Base-by-base conservation (phyloP, 176 grass and related monocot genomes). In the Eremochloa ophiuroides region DNA sequence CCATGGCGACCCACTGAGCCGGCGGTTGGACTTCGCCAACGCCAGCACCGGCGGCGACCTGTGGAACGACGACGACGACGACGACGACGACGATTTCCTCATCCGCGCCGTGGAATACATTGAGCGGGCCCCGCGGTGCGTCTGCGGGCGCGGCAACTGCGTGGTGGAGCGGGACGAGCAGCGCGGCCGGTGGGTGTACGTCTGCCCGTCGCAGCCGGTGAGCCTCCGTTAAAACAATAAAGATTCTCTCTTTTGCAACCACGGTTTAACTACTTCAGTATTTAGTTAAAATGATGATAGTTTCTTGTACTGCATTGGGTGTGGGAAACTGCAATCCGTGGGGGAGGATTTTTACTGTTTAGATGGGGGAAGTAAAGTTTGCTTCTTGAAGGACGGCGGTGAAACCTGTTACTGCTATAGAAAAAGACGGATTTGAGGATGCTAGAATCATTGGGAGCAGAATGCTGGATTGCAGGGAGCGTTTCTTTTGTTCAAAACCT, bases 131-230 rank as follows among this genome's bases (percentile, higher is more conserved):
- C 35, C 11, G 15, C 20, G 13, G 50, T 89, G 82, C 77, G 46
- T 75, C 58, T 89, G 87, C 64, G 7, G 63, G 50, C 82, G 87
- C 71, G 87, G 70, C 13, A 7, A 16, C 6, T 80, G 81, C 65
- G 20, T 3, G 13, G 51, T 81, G 56, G 41, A 37, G 64, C 15
- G 42, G 55, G 56, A 28, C 39, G 69, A 40, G 17, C 12, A 28
- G 67, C 10, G 64, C 78, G 38, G 53, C 26, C 26, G 51, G 33
- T 85, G 71, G 77, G 38, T 14, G 8, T 89, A 81, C 64, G 77
- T 85, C 43, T 89, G 87, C 77, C 8, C 81, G 16, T 51, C 68
- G 22, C 1, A 4, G n/a, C 86, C 67, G 68, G 86, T 88, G 58
- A 88, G 75, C 46, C 37, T 67, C 80, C 39, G n/a, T n/a, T n/a